phyloP scores from a whole-genome alignment of 176 grass and related monocot genomes.

The Poa annua region DNA sequence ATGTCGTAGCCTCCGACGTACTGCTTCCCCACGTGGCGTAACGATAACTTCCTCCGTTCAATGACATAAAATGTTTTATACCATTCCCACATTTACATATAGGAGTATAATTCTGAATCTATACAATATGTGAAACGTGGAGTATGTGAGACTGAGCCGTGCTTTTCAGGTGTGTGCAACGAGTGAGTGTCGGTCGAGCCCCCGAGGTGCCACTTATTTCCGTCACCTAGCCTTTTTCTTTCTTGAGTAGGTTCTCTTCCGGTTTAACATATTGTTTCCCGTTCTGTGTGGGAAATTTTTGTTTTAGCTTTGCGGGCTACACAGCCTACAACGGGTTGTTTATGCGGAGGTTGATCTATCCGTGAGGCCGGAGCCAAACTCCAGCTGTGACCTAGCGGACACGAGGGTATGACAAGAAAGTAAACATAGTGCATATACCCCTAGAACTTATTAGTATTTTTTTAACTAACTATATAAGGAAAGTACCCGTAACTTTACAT shows the following conservation, averaged over 20 bases:
- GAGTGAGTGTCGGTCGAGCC: slow-evolving; percentile 33
- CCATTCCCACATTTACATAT: no score
- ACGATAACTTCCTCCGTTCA: neutral
- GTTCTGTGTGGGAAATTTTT: no score
- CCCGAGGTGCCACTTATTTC: slow-evolving; percentile 57
- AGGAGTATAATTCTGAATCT: no score
- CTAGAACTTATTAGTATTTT: no score
- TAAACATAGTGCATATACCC: slow-evolving; percentile 26
- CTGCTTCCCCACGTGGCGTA: slow-evolving; percentile 38
- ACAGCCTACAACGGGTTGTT: slow-evolving; percentile 24
- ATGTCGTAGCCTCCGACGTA: slow-evolving; percentile 30
- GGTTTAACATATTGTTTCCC: neutral
- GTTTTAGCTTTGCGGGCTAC: neutral
- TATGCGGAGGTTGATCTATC: neutral
- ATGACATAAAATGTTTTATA: no score
- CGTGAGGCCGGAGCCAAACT: neutral
- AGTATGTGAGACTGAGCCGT: neutral
- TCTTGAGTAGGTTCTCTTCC: neutral
- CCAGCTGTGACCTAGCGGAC: no score
- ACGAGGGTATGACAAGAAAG: slow-evolving; percentile 38
- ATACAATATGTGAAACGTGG: neutral
- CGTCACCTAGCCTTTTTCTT: neutral
- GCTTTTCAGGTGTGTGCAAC: slow-evolving; percentile 60
- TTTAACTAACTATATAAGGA: no score
- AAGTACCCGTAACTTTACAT: no score